Evolutionary conservation across 345 rosid genomes (phyloP).

Genomic region (Streptanthus diversifolius): DNA sequence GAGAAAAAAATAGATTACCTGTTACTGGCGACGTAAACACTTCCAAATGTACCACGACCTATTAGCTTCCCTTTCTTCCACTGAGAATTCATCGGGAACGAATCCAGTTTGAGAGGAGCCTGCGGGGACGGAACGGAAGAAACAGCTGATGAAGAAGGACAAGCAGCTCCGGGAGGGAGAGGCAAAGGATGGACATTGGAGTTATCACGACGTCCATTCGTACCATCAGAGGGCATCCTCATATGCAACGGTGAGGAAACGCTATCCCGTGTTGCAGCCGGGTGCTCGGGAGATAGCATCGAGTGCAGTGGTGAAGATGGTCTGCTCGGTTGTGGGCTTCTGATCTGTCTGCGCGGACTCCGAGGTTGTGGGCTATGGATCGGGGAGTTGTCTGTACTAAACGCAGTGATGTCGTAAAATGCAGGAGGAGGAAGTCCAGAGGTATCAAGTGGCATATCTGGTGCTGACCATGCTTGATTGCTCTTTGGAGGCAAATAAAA

Average conservation of each 20-base stretch:
- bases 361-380: slow-evolving; percentile 60
- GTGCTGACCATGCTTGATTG: slow-evolving; percentile 78
- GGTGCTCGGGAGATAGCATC: slow-evolving; percentile 38
- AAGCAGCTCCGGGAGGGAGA: slow-evolving; percentile 79
- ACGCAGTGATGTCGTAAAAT: slow-evolving; percentile 41
- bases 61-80: slow-evolving; percentile 98
- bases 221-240: slow-evolving; percentile 41
- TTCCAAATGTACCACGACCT: slow-evolving; percentile 98
- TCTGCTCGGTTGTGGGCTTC: slow-evolving; percentile 46
- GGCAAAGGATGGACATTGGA: slow-evolving; percentile 75
- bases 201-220: slow-evolving; percentile 42
- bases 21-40: slow-evolving; percentile 90
- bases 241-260: slow-evolving; percentile 50
- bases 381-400: slow-evolving; percentile 65
- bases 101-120: slow-evolving; percentile 46
- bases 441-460: slow-evolving; percentile 60
- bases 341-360: slow-evolving; percentile 47
- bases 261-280: slow-evolving; percentile 41
- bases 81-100: slow-evolving; percentile 46
- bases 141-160: slow-evolving; percentile 42
- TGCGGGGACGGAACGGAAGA: slow-evolving; percentile 33
- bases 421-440: slow-evolving; percentile 61
- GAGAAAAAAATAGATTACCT: slow-evolving; percentile 36
- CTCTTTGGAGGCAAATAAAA: slow-evolving; percentile 42
- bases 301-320: slow-evolving; percentile 45